Percentiles rank a stretch among this genome's conserved stretches.
Evolutionary conservation across 768 basidiomycete species (phyloP).

Genomic region (Leccinum barrowsii): DNA sequence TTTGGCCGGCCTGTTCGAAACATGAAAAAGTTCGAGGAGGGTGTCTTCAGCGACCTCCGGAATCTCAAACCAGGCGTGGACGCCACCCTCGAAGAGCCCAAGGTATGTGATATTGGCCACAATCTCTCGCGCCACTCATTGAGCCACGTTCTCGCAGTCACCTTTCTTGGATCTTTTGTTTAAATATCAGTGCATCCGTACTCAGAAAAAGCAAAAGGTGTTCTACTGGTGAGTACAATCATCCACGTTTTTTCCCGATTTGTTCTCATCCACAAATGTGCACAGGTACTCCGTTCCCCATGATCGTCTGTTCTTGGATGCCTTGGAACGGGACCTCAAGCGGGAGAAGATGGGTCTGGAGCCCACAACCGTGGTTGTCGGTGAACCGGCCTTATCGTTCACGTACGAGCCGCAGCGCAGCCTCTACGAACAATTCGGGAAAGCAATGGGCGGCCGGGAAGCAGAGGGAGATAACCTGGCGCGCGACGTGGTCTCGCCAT

Average conservation of each 20-base stretch:
- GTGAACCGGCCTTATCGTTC: slow-evolving; percentile 88
- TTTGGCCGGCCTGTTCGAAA: slow-evolving; percentile 88
- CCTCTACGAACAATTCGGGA: slow-evolving; percentile 85
- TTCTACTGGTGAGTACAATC: slow-evolving; percentile 78
- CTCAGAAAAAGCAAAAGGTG: slow-evolving; percentile 99
- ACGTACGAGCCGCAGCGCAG: slow-evolving; percentile 82
- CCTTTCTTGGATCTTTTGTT: slow-evolving; percentile 91
- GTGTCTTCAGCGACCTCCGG: slow-evolving; percentile 88
- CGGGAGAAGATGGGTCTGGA: slow-evolving; percentile 89
- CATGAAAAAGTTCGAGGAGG: slow-evolving; percentile 98
- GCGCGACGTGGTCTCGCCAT: slow-evolving; percentile 21
- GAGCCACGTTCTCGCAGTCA: slow-evolving; percentile 47
- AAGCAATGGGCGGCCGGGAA: slow-evolving; percentile 34
- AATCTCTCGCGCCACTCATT: background rate
- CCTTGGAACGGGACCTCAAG: slow-evolving; percentile 93
- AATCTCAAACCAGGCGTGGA: slow-evolving; percentile 94
- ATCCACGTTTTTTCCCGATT: background rate
- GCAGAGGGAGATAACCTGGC: slow-evolving; percentile 34
- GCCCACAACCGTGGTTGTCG: slow-evolving; percentile 69
- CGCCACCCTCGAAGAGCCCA: slow-evolving; percentile 93
- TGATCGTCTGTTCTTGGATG: slow-evolving; percentile 94
- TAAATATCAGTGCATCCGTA: slow-evolving; percentile 95
- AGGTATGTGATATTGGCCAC: slow-evolving; percentile 47
- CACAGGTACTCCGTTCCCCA: slow-evolving; percentile 94
- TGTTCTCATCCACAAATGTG: background rate